phyloP scores from a whole-genome alignment of 2,329 filamentous ascomycete species.

The Arachnomyces sp. region DNA sequence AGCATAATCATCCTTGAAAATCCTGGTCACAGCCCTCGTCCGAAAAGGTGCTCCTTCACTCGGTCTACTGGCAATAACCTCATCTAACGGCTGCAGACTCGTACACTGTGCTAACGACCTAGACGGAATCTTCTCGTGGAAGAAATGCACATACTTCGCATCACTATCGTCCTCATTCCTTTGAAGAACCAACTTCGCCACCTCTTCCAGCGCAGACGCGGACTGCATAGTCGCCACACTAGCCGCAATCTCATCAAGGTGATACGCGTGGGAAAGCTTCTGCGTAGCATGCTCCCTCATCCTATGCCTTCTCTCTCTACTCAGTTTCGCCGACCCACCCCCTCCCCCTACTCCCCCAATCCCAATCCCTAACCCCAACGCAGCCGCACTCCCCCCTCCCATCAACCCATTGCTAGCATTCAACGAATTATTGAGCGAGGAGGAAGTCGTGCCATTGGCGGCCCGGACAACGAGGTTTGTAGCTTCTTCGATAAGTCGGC shows the following conservation, averaged over 20 bases:
- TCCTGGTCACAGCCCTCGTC: conserved; percentile 64
- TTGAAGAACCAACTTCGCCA: conserved; percentile 64
- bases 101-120: conserved; percentile 65
- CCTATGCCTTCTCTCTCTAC: conserved; percentile 65
- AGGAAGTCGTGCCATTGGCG: conserved; percentile 61
- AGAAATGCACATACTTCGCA: conserved; percentile 84
- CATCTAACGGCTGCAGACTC: conserved; percentile 55
- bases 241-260: conserved; percentile 72
- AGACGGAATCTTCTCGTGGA: conserved; percentile 80
- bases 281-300: conserved; percentile 74
- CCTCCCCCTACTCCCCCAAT: conserved; percentile 10
- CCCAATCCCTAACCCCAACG: conserved; percentile 49
- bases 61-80: conserved; percentile 58
- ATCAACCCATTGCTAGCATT: conserved; percentile 45
- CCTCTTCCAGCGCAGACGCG: conserved; percentile 66
- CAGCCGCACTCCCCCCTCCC: conserved; percentile 41
- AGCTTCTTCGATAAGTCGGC: conserved; percentile 69
- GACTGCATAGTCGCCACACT: conserved; percentile 79
- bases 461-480: conserved; percentile 69
- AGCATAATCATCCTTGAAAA: conserved; percentile 66
- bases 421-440: conserved; percentile 50
- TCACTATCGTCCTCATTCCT: conserved; percentile 60
- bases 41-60: conserved; percentile 59
- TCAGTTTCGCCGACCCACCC: conserved; percentile 57
- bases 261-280: conserved; percentile 68